Evolutionary conservation across 2,329 filamentous ascomycete species (phyloP).

Genomic region (Microcyclospora tardicrescens): DNA sequence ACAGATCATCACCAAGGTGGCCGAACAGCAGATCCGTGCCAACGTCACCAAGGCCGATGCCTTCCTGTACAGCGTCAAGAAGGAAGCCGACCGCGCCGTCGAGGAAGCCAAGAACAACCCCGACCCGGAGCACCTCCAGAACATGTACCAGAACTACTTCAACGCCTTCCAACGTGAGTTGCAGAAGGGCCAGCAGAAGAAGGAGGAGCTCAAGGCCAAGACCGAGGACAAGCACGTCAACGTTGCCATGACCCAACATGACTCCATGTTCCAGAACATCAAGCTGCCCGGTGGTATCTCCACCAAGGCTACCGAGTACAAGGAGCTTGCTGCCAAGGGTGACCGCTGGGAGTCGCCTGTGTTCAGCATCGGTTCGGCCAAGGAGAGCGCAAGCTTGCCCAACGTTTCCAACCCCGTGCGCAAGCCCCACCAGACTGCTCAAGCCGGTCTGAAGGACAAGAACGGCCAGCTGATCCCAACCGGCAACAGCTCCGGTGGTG

Average conservation of each 20-base stretch:
- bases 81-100: conserved; percentile 63
- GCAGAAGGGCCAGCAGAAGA: conserved; percentile 66
- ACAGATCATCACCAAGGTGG: conserved; percentile 56
- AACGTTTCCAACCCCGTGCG: conserved; percentile 39
- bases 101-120: conserved; percentile 47
- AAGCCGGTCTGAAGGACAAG: conserved; percentile 16
- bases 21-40: conserved; percentile 82
- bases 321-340: conserved; percentile 72
- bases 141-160: conserved; percentile 78
- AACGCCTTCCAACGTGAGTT: conserved; percentile 61
- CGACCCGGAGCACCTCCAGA: conserved; percentile 60
- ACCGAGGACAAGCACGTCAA: conserved; percentile 61
- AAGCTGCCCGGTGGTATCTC: conserved; percentile 78
- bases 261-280: conserved; percentile 85
- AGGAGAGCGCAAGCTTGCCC: conserved; percentile 60
- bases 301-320: conserved; percentile 88
- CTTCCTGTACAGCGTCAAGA: conserved; percentile 63
- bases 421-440: conserved; percentile 42
- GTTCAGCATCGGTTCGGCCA: conserved; percentile 72
- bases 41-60: conserved; percentile 63
- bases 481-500: conserved; percentile 1
- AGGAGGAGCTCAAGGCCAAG: conserved; percentile 38
- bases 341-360: conserved; percentile 91
- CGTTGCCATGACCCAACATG: conserved; percentile 70
- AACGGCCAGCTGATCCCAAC: conserved; percentile 2